Evolutionary conservation across 2,329 filamentous ascomycete genomes (phyloP), one percentile per base, ranked within the genome.

Genomic region (Claviceps maximensis): DNA sequence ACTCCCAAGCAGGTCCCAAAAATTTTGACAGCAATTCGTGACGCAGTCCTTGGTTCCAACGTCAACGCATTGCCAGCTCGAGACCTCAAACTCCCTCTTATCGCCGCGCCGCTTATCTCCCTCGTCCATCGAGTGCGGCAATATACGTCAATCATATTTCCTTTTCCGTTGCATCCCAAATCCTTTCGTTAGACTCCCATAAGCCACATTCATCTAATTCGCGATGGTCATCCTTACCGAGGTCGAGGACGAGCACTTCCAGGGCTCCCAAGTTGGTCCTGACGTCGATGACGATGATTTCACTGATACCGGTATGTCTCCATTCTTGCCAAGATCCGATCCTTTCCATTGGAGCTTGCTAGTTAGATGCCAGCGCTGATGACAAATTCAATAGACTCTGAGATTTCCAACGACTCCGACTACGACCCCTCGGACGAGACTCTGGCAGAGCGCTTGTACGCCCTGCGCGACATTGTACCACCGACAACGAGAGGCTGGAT

Each of bases 171-270:
- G 21, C 31, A 47, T 46, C 31, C 17, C 19, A n/a, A 38, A 21
- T 19, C 21, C 29, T n/a, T 51, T 7, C 8, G 12, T 21, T 12
- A 27, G 8, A n/a, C 25, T 12, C 5, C 25, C 33, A 15, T 12
- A 52, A 48, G 4, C 50, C 12, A 31, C 25, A 27, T 10, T 23
- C 4, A 41, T 31, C 36, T 42, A 48, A 33, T 47, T 33, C 72
- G 83, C 71, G 63, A 96, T 97, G 91, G 91, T 97, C 71, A 89
- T 91, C 73, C 87, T 97, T 67, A 87, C 89, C 68, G 91, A 97
- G 77, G 91, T 97, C 66, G 85, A 94, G 68, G 91, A 97, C 69
- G 90, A 96, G 79, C 87, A 94, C 73, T 95, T 96, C 77, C 78
- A 85, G 73, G 75, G 80, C 69, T 74, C 77, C 60, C 83, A 86